Base-by-base conservation (phyloP, 495 filamentous ascomycete species). In the Oleoguttula mirabilis region DNA sequence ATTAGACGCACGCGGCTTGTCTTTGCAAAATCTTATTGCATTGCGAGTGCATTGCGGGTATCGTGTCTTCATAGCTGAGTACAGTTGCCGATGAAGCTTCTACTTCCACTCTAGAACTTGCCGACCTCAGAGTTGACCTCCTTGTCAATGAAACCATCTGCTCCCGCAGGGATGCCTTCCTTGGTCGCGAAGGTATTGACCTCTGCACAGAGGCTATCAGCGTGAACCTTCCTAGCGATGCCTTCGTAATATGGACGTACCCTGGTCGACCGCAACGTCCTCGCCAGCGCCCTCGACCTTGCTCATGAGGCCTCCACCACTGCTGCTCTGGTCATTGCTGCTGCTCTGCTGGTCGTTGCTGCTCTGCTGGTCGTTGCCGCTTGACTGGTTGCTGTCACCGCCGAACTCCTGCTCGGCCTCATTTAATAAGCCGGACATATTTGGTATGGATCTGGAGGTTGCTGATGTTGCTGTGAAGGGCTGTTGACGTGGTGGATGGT, bases 161-260 rank as follows among this genome's bases (percentile, higher is more conserved):
- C 38, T 17, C 38, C 38, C 10, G 15, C 24, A 5, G 41, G 41
- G 10, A 44, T 32, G 12, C 41, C 41, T 15, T 44, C 41, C 33
- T 44, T 46, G 43, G 6, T 40, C 23, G 39, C 21, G 43, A 46
- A 46, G 10, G n/a, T 12, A 36, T 46, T 40, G 24, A 40, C 25
- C 33, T 44, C 33, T 43, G 24, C 25, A 28, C 7, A n/a, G n/a
- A n/a, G n/a, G n/a, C n/a, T n/a, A n/a, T n/a, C n/a, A n/a, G n/a
- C n/a, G n/a, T n/a, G n/a, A n/a, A n/a, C n/a, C n/a, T n/a, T n/a
- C n/a, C n/a, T n/a, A n/a, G n/a, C n/a, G n/a, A n/a, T n/a, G n/a
- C n/a, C n/a, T n/a, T n/a, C n/a, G n/a, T n/a, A n/a, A n/a, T n/a
- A n/a, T n/a, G n/a, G n/a, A n/a, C 32, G 8, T 32, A 41, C 38